A percentile compares a stretch with the other conserved stretches of the same genome.
phyloP scores from a whole-genome alignment of 1,284 basidiomycete species.

The Rhodotorula sp. region DNA sequence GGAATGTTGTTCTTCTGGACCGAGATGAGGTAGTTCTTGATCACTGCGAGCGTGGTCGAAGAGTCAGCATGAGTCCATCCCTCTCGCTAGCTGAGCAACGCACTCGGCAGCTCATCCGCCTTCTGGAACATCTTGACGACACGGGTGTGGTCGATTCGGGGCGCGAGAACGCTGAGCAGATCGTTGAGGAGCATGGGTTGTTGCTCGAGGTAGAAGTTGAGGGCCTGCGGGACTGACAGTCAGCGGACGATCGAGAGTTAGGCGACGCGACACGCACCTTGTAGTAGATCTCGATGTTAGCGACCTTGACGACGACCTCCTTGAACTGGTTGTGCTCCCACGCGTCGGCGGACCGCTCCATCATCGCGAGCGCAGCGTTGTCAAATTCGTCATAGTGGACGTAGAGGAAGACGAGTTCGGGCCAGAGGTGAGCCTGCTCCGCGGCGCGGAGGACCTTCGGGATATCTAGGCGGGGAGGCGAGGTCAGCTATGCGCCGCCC shows the following conservation, averaged over 20 bases:
- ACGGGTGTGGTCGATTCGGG: slow-evolving; percentile 89
- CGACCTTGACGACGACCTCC: slow-evolving; percentile 88
- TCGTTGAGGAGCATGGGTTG: slow-evolving; percentile 92
- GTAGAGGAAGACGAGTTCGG: slow-evolving; percentile 97
- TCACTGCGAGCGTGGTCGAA: slow-evolving; percentile 55
- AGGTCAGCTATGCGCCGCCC: neutral
- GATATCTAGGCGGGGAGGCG: slow-evolving; percentile 18
- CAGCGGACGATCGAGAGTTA: neutral
- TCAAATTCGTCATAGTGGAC: slow-evolving; percentile 89
- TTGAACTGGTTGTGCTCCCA: slow-evolving; percentile 99
- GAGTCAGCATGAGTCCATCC: neutral
- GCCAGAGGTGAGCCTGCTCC: slow-evolving; percentile 95
- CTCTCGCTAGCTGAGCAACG: neutral
- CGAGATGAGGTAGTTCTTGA: slow-evolving; percentile 92
- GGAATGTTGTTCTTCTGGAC: slow-evolving; percentile 96
- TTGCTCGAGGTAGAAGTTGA: slow-evolving; percentile 86
- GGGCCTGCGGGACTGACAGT: slow-evolving; percentile 48
- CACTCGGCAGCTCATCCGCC: slow-evolving; percentile 82
- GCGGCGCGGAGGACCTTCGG: slow-evolving; percentile 84
- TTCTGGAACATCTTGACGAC: slow-evolving; percentile 88
- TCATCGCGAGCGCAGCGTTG: slow-evolving; percentile 95
- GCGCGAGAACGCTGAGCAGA: slow-evolving; percentile 83
- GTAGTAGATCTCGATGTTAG: slow-evolving; percentile 98
- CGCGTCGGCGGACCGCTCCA: slow-evolving; percentile 92
- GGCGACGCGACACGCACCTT: slow-evolving; percentile 5